Base-by-base conservation (phyloP, 768 basidiomycete species). In the Ephemerocybe angulata region DNA sequence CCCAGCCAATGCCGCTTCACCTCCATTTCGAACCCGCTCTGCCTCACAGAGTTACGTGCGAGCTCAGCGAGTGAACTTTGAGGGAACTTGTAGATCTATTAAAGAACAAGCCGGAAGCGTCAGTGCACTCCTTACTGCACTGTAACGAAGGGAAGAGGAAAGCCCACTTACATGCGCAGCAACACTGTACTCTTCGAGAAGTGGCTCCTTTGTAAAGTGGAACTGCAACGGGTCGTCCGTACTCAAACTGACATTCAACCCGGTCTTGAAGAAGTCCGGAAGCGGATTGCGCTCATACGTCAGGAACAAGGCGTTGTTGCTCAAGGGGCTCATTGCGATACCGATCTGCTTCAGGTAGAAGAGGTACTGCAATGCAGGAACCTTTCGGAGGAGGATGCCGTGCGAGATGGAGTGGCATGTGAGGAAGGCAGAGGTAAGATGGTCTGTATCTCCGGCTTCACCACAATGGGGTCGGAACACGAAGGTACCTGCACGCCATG, bases 321-420 rank as follows among this genome's bases (percentile, higher is more conserved):
- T 97, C 43, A 99, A 72, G 2, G 97, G 97, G 64, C 92, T 94
- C 97, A 99, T 99, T 1, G 97, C 97, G 17, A 99, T 82, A 28
- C 97, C 96, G 58, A 98, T 98, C 73, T 98, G 97, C 72, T 93
- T 95, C 60, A 99, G 79, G 69, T 98, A 99, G 73, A 94, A 99
- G 13, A 99, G 82, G 67, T 99, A 99, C 65, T 96, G 93, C 43
- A 99, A 73, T 1, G 95, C 95, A 0, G 97, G 97, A 4, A 99
- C 96, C 71, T 99, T 99, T 55, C 97, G 88, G 8, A 99, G 81
- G 19, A 98, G 77, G 68, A 99, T 99, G n/a, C 97, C 97, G 64
- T 99, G 97, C 10, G 97, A 98, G 65, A 99, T 98, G 1, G 95
- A 98, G 66, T 98, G 96, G 2, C 95, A 89, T 1, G 93, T 93